Evolutionary conservation across 129 eudicot species (phyloP).

Genomic region (Flaveria trinervia): DNA sequence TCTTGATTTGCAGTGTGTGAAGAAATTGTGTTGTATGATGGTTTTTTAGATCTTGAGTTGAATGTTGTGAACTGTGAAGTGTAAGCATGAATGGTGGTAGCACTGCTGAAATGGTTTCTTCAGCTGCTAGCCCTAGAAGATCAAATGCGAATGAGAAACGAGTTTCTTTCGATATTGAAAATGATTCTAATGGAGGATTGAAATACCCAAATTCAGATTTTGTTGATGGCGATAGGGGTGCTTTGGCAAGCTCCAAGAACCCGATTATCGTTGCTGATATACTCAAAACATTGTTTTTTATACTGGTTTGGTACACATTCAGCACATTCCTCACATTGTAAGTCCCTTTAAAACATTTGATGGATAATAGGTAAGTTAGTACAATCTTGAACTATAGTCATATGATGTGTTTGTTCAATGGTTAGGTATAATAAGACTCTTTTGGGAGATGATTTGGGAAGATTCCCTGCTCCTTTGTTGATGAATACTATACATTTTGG

Average conservation of each 20-base stretch:
- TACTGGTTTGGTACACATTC: constrained; percentile 90
- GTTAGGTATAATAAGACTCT: constrained; percentile 81
- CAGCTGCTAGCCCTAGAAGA: constrained; percentile 36
- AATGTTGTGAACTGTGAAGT: constrained; percentile 22
- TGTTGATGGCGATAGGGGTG: constrained; percentile 20
- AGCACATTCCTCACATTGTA: constrained; percentile 89
- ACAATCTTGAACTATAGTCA: background rate
- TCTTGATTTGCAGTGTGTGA: constrained; percentile 38
- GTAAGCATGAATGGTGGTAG: constrained; percentile 43
- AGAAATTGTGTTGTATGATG: constrained; percentile 25
- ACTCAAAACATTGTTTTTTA: constrained; percentile 74
- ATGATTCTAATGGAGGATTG: constrained; percentile 24
- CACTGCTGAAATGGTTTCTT: constrained; percentile 30
- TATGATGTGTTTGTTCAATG: constrained; percentile 10
- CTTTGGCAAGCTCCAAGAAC: constrained; percentile 28
- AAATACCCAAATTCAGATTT: constrained; percentile 26
- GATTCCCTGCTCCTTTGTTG: constrained; percentile 90
- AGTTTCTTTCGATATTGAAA: constrained; percentile 63
- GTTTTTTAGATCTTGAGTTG: constrained; percentile 27
- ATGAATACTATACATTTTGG: constrained; percentile 93
- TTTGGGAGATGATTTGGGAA: constrained; percentile 85
- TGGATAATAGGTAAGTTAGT: background rate
- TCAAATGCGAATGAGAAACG: constrained; percentile 37
- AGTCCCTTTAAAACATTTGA: constrained; percentile 33
- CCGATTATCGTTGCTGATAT: constrained; percentile 58